Evolutionary conservation across 257 asterid species (phyloP).

Genomic region (Ajuga chamaepitys): DNA sequence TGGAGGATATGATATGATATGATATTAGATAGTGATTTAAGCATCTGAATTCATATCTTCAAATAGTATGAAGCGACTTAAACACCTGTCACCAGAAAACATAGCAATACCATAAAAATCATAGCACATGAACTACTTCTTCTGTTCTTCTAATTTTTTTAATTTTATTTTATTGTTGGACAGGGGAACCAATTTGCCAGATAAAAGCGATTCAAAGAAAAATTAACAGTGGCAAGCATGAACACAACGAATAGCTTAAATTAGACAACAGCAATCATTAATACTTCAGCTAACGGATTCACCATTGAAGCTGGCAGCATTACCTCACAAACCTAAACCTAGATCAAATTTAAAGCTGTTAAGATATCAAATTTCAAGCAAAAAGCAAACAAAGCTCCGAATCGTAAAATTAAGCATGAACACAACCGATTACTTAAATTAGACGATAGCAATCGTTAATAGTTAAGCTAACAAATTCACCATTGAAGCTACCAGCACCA

Average conservation of each 20-base stretch:
- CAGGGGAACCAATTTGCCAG: not conserved
- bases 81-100: not conserved
- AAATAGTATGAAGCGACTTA: not conserved
- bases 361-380: not conserved
- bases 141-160: not conserved
- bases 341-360: not conserved
- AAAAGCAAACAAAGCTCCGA: not conserved
- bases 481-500: not conserved
- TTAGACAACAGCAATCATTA: not conserved
- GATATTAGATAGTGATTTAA: not conserved
- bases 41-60: not conserved
- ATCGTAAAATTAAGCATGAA: not conserved
- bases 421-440: not conserved
- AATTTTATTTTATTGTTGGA: too few species aligned
- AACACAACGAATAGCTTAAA: not conserved
- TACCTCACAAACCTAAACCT: not conserved
- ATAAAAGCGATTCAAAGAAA: conserved; percentile 11
- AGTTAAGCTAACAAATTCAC: not conserved
- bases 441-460: not conserved
- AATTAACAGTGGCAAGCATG: not conserved
- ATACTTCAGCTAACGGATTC: not conserved
- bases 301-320: not conserved
- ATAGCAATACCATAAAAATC: not conserved
- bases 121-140: not conserved
- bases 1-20: not conserved